phyloP scores from a whole-genome alignment of 139 green algal genomes.

The Bryopsis sp. region DNA sequence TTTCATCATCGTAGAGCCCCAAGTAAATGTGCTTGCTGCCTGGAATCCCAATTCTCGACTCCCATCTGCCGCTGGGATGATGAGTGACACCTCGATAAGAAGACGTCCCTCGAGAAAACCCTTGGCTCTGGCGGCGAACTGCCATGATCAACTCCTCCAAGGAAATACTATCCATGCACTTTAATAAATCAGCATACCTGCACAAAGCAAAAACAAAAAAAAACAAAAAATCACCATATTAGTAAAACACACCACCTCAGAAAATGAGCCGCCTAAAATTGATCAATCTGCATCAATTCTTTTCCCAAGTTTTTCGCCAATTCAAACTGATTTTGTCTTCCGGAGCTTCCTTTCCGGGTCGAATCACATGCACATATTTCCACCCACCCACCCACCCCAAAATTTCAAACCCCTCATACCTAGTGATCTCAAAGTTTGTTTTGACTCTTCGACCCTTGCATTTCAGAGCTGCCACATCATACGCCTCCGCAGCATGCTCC shows the following conservation, averaged over 20 bases:
- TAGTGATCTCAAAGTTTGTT: constrained; percentile 59
- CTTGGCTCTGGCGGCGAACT: constrained; percentile 71
- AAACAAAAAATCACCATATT: background rate
- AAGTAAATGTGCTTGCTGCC: constrained; percentile 85
- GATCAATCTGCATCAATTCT: too few species aligned
- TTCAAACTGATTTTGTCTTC: too few species aligned
- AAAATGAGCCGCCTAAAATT: too few species aligned
- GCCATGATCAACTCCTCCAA: constrained; percentile 89
- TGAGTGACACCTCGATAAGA: constrained; percentile 74
- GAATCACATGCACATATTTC: constrained; percentile 12
- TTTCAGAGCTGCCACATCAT: constrained; percentile 73
- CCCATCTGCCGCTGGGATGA: constrained; percentile 74
- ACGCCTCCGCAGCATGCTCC: constrained; percentile 82
- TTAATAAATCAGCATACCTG: constrained; percentile 63
- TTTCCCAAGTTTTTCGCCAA: too few species aligned
- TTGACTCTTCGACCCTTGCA: constrained; percentile 45
- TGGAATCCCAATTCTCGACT: constrained; percentile 59
- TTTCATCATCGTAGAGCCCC: constrained; percentile 53
- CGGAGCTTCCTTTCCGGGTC: background rate
- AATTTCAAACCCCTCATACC: too few species aligned
- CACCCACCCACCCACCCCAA: background rate
- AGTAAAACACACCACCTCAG: too few species aligned
- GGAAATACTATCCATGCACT: constrained; percentile 59
- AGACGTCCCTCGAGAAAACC: constrained; percentile 76
- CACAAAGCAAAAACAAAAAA: background rate